Evolutionary conservation across 1,284 basidiomycete species (phyloP), one percentile per base, ranked within the genome.

Genomic region (Microbotryum scabiosae): DNA sequence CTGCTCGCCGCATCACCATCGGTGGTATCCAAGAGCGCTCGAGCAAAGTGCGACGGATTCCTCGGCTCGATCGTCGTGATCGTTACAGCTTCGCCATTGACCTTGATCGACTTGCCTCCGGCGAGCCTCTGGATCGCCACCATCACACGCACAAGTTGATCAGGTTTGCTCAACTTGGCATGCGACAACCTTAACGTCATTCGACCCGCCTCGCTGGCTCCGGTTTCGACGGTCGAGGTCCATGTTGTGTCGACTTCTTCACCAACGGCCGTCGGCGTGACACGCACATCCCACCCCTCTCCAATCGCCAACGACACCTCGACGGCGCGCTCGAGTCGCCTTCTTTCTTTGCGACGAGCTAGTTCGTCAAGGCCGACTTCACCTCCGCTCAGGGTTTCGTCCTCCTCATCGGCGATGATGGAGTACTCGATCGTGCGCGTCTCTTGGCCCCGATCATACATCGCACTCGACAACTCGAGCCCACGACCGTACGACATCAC

Each of bases 261-360:
- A 9, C 86, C 28, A 81, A 87, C 71, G 79, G 86, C 60, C 82
- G 84, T 54, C 81, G 82, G 60, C 83, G 61, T 63, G 36, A 81
- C 78, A 68, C 87, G 88, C 0, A 94, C 83, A 71, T 97, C 91
- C 94, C 94, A 98, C 9, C 90, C 90, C 67, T 91, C 84, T 5
- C 79, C 76, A 1, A 84, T 81, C 3, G 90, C 87, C 21, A 98
- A 75, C 5, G 84, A 77, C 69, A 88, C 86, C 75, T 96, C 90
- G 51, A 96, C 78, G 0, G 85, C 82, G 32, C 89, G 80, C 16
- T 84, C 84, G 20, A 89, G 77, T 49, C 85, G 79, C 59, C 81
- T 78, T 59, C 83, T 79, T 69, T 88, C 86, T 43, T 82, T 81
- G 50, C 84, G 70, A 5, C 81, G 79, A 62, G 84, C 80, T 8